Evolutionary conservation across 2,329 filamentous ascomycete species (phyloP).

Genomic region (Ilyonectria destructans): DNA sequence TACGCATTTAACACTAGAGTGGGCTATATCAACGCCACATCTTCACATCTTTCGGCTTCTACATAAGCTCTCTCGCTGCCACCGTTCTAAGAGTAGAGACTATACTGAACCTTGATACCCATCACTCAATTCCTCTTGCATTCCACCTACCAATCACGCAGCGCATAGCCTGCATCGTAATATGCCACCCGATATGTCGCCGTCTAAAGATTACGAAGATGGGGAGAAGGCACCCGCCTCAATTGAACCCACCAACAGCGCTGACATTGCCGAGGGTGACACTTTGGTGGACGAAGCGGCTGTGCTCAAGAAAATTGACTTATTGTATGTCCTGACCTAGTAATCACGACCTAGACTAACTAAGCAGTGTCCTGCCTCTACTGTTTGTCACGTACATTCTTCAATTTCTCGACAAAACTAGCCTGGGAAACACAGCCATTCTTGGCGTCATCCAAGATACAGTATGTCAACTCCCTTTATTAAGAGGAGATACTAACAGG

Average conservation of each 20-base stretch:
- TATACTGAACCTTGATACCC: too few relatives aligned
- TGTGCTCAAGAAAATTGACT: slow-evolving; percentile 1
- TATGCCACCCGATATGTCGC: not conserved
- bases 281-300: not conserved
- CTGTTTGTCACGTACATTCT: slow-evolving; percentile 5
- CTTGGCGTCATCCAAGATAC: slow-evolving; percentile 5
- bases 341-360: not conserved
- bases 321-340: not conserved
- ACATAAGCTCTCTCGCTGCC: too few relatives aligned
- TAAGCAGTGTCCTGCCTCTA: not conserved
- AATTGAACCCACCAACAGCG: not conserved
- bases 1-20: too few relatives aligned
- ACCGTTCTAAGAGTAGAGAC: too few relatives aligned
- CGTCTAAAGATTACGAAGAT: not conserved
- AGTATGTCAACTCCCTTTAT: not conserved
- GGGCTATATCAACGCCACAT: too few relatives aligned
- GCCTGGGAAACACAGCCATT: not conserved
- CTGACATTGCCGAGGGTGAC: not conserved
- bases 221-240: not conserved
- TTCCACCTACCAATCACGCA: not conserved
- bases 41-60: too few relatives aligned
- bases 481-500: not conserved
- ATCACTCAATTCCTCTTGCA: too few relatives aligned
- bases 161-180: not conserved
- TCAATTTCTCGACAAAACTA: slow-evolving; percentile 22